A percentile compares a stretch with the other conserved stretches of the same genome.
phyloP scores from a whole-genome alignment of 495 filamentous ascomycete genomes.

The Cercophora samala region DNA sequence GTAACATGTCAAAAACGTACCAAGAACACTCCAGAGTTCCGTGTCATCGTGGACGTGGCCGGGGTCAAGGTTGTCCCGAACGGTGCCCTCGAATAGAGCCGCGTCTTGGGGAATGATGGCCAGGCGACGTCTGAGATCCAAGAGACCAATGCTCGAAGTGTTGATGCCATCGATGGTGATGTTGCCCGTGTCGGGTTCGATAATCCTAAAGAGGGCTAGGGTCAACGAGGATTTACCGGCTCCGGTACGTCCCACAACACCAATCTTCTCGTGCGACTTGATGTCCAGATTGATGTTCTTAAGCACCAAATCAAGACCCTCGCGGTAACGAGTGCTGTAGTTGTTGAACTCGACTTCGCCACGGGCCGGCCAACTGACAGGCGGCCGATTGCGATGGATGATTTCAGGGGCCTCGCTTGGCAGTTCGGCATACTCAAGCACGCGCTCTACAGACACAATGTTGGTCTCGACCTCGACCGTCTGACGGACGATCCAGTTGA shows the following conservation, averaged over 20 bases:
- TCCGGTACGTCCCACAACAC: slow-evolving; percentile 93
- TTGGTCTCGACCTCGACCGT: slow-evolving; percentile 99
- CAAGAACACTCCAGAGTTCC: slow-evolving; percentile 94
- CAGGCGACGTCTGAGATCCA: slow-evolving; percentile 83
- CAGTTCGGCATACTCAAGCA: slow-evolving; percentile 90
- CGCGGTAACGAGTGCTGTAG: slow-evolving; percentile 90
- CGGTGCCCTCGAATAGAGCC: slow-evolving; percentile 91
- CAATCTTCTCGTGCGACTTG: slow-evolving; percentile 95
- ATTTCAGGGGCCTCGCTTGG: slow-evolving; percentile 96
- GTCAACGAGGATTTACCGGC: slow-evolving; percentile 96
- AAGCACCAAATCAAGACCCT: slow-evolving; percentile 83
- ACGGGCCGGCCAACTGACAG: slow-evolving; percentile 86
- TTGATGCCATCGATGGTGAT: slow-evolving; percentile 88
- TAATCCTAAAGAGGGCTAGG: slow-evolving; percentile 90
- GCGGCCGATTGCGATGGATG: slow-evolving; percentile 79
- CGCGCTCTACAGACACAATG: slow-evolving; percentile 96
- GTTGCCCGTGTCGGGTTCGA: slow-evolving; percentile 75
- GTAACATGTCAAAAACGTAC: slow-evolving; percentile 52
- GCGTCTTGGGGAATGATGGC: slow-evolving; percentile 99
- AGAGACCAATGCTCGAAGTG: slow-evolving; percentile 83
- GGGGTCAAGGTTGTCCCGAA: slow-evolving; percentile 95
- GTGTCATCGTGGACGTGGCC: slow-evolving; percentile 94
- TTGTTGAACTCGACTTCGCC: slow-evolving; percentile 89
- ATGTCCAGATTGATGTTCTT: slow-evolving; percentile 89
- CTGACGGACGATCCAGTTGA: slow-evolving; percentile 99